These are phyloP conservation scores for Dendrothele bispora DNA, from an alignment of 768 basidiomycete species.

Conservation along the genomic window DNA sequence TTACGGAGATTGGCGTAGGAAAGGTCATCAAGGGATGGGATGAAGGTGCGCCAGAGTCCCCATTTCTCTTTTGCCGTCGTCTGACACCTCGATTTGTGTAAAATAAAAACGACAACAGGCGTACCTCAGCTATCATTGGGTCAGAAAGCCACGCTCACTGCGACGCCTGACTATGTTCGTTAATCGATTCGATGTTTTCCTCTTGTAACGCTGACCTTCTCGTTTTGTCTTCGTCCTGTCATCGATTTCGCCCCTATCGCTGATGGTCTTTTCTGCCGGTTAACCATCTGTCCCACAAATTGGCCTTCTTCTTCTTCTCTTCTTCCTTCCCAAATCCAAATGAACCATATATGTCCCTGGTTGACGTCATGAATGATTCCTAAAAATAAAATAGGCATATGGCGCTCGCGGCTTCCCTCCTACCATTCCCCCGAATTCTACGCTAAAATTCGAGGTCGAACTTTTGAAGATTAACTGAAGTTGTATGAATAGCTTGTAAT, in stretches of 20 bases:
- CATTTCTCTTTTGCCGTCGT: background rate
- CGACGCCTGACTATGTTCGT: constrained; percentile 76
- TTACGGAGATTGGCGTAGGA: background rate
- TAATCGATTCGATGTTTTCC: no score
- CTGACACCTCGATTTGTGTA: constrained; percentile 20
- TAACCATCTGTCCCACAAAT: no score
- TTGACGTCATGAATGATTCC: no score
- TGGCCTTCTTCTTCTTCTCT: constrained; percentile 8
- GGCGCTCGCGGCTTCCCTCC: constrained; percentile 76
- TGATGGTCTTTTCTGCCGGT: no score
- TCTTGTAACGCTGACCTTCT: no score
- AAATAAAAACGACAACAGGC: constrained; percentile 37
- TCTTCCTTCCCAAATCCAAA: background rate
- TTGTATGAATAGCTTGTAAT: no score
- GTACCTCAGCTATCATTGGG: constrained; percentile 78
- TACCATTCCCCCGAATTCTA: constrained; percentile 74
- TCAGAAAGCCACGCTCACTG: constrained; percentile 67
- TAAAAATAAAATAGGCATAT: no score
- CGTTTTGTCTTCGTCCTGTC: no score
- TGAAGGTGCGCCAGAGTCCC: constrained; percentile 58
- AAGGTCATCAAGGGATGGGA: constrained; percentile 54
- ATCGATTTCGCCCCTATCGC: no score
- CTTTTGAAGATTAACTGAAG: constrained; percentile 66
- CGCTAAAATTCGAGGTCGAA: constrained; percentile 82
- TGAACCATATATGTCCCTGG: no score